Conservation (phyloP, 371 early-diverging fungal genomes). For the Zancudomyces culisetae region DNA sequence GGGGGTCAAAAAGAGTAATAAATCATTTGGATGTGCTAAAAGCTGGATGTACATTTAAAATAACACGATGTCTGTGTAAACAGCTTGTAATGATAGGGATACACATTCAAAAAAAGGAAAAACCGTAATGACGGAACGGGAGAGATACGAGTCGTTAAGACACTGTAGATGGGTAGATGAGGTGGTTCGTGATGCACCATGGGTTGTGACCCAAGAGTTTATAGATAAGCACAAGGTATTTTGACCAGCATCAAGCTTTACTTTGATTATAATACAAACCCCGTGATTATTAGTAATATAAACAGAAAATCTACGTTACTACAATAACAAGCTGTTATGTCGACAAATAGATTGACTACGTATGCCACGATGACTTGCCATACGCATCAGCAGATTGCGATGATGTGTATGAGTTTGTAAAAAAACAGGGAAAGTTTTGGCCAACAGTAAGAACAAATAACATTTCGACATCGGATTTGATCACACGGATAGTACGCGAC, state of each 20-base stretch:
- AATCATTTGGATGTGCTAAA: too few relatives aligned
- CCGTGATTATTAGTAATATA: too few relatives aligned
- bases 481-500: conserved; percentile 87
- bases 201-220: conserved; percentile 78
- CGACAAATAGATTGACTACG: conserved; percentile 89
- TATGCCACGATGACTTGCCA: conserved; percentile 95
- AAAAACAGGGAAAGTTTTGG: conserved; percentile 68
- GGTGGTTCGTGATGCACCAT: conserved; percentile 74
- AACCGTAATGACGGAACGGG: conserved; percentile 73
- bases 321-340: too few relatives aligned
- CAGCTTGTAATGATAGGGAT: conserved; percentile 65
- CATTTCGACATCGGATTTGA: conserved; percentile 85
- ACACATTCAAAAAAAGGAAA: conserved; percentile 81
- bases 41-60: too few relatives aligned
- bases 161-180: conserved; percentile 96
- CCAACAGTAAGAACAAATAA: conserved; percentile 87
- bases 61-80: too few relatives aligned
- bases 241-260: not conserved
- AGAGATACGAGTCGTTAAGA: conserved; percentile 73
- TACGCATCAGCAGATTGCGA: conserved; percentile 58
- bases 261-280: not conserved
- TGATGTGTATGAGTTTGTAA: conserved; percentile 91
- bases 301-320: too few relatives aligned
- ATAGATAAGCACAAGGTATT: conserved; percentile 53
- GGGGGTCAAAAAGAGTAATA: too few relatives aligned